phyloP scores from a whole-genome alignment of 1,284 basidiomycete genomes.

The Amanita bisporigera region DNA sequence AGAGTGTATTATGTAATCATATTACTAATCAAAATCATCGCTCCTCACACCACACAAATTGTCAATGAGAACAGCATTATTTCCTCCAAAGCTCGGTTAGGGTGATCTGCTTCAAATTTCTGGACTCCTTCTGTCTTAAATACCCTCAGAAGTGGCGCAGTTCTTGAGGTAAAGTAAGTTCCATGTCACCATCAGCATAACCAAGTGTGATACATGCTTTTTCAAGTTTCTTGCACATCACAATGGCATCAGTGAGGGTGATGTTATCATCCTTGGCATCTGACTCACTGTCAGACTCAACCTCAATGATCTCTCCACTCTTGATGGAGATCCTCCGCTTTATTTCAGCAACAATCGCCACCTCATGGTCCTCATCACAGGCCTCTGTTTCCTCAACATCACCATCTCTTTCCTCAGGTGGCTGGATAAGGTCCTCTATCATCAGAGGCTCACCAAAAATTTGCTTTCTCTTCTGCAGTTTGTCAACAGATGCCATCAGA shows the following conservation, averaged over 20 bases:
- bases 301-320: conserved; percentile 1
- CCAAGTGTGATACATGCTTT: conserved; percentile 1
- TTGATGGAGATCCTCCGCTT: no score
- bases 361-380: conserved; percentile 8
- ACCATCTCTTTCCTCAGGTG: conserved; percentile 7
- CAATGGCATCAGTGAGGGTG: neutral
- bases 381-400: neutral
- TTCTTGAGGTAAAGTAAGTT: conserved; percentile 7
- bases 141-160: neutral
- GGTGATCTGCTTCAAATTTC: neutral
- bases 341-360: conserved; percentile 6
- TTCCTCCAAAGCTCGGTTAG: conserved; percentile 4
- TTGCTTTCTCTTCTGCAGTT: conserved; percentile 1
- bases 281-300: neutral
- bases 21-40: conserved; percentile 5
- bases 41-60: neutral
- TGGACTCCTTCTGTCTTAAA: neutral
- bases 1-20: conserved; percentile 2
- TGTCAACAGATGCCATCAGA: neutral
- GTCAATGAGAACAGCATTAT: neutral
- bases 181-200: no score
- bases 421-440: conserved; percentile 10
- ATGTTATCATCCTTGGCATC: neutral
- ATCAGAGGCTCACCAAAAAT: conserved; percentile 10
- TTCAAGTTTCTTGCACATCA: conserved; percentile 4